Evolutionary conservation across 495 filamentous ascomycete species (phyloP), one percentile per base, ranked within the genome.

Genomic region (Usnea hakonensis): DNA sequence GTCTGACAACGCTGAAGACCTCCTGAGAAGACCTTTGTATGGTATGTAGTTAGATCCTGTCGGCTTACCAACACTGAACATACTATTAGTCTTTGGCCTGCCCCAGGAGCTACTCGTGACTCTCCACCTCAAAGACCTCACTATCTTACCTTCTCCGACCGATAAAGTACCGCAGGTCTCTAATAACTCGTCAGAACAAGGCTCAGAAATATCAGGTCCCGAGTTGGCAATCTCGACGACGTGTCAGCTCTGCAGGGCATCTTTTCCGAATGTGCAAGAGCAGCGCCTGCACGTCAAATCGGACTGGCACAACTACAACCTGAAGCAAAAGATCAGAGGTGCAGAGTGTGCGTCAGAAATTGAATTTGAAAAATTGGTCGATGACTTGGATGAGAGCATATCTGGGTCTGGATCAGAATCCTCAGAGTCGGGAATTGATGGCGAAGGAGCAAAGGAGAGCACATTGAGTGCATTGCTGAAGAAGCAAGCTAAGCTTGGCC

Each of bases 271-370:
- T 32, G 84, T 96, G 32, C 79, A 86, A 67, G 91, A 96, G 57
- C 95, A 98, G 67, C 83, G 89, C 50, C 79, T 82, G 57, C 94
- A 98, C 76, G 84, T 89, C 32, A 86, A 87, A 58, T 95, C 92
- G n/a, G 94, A 98, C 72, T 79, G 93, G 53, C 94, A 98, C 73
- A 81, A 87, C 59, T 97, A 96, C 73, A 98, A 98, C 71, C 71
- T 97, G 55, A 97, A 96, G 72, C 90, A 89, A 69, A 93, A 89
- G 75, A 73, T 96, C 38, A 81, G 86, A 58, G 90, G 89, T 0
- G 79, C 77, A 52, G 78, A 76, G 14, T 76, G 85, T 0, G 85
- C 96, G 2, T 80, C 83, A 14, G 94, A 97, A 61, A 66, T 67
- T 14, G 88, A 96, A 50, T 97, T 97, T 60, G 87, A 90, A 67